Percentiles rank a stretch among this genome's conserved stretches.
Evolutionary conservation across 108 stramenopile genomes (phyloP).

Genomic region (Heterococcus sp.): DNA sequence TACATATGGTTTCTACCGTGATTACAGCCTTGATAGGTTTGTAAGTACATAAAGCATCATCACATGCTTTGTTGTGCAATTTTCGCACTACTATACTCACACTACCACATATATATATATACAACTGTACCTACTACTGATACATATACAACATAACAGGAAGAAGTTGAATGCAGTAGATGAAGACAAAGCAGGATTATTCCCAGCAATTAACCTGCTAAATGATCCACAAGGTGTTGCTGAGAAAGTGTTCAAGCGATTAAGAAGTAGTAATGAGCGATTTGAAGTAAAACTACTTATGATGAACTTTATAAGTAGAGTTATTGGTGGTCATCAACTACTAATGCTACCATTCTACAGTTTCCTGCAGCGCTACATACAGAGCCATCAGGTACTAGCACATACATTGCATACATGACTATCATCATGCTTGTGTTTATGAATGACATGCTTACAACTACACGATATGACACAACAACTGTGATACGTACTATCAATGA

Average conservation of each 20-base stretch:
- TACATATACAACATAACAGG: too few species aligned
- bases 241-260: conserved; percentile 74
- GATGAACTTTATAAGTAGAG: conserved; percentile 89
- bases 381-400: conserved; percentile 61
- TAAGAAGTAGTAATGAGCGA: conserved; percentile 67
- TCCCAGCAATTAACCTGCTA: conserved; percentile 86
- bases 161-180: neutral
- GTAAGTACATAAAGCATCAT: neutral
- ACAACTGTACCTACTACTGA: too few species aligned
- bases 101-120: too few species aligned
- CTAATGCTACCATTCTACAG: conserved; percentile 83
- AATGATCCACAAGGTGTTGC: conserved; percentile 90
- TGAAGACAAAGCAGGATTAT: conserved; percentile 12
- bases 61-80: neutral
- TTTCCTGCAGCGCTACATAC: conserved; percentile 89
- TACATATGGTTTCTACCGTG: neutral
- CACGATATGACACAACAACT: neutral
- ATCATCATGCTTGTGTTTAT: neutral
- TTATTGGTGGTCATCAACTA: conserved; percentile 88
- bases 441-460: neutral
- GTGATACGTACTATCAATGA: neutral
- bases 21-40: neutral
- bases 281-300: conserved; percentile 87
- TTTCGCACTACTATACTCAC: too few species aligned
- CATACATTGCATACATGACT: neutral